Evolutionary conservation across 371 early-diverging fungal genomes (phyloP).

Genomic region (Syncephalastrum racemosum): DNA sequence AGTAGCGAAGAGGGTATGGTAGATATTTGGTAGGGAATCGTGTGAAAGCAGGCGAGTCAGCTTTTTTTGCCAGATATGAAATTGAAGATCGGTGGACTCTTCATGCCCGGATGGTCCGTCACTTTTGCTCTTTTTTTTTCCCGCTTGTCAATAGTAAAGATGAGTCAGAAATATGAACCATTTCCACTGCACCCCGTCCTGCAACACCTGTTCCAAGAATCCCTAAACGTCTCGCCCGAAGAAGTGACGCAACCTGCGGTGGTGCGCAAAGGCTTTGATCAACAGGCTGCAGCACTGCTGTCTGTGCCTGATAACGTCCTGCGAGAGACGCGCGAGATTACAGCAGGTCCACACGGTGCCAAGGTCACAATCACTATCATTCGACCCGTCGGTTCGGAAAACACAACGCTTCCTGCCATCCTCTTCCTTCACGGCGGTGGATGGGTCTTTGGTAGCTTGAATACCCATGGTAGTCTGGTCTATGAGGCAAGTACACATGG

Average conservation of each 20-base stretch:
- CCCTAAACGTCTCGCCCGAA: conserved; percentile 2
- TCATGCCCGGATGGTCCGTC: no score
- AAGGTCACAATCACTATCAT: conserved; percentile 8
- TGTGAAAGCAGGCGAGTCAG: no score
- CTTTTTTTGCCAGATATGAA: no score
- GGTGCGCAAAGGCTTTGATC: conserved; percentile 6
- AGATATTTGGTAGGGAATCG: no score
- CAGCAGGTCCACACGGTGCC: conserved; percentile 5
- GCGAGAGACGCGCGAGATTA: neutral
- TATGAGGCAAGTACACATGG: conserved; percentile 2
- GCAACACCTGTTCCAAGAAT: conserved; percentile 2
- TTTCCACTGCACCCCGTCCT: conserved; percentile 7
- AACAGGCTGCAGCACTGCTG: conserved; percentile 2
- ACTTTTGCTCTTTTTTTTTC: no score
- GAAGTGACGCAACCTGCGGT: conserved; percentile 4
- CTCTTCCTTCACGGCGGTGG: conserved; percentile 18
- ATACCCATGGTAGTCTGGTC: conserved; percentile 8
- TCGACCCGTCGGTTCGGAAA: conserved; percentile 13
- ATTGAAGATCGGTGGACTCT: no score
- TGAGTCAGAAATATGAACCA: conserved; percentile 3
- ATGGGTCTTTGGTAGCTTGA: conserved; percentile 13
- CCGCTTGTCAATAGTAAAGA: no score
- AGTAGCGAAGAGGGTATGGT: no score
- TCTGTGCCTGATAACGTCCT: conserved; percentile 9
- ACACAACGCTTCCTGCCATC: conserved; percentile 9